Evolutionary conservation across 2,329 filamentous ascomycete genomes (phyloP), one percentile per base, ranked within the genome.

Genomic region (Neocucurbitaria cava): DNA sequence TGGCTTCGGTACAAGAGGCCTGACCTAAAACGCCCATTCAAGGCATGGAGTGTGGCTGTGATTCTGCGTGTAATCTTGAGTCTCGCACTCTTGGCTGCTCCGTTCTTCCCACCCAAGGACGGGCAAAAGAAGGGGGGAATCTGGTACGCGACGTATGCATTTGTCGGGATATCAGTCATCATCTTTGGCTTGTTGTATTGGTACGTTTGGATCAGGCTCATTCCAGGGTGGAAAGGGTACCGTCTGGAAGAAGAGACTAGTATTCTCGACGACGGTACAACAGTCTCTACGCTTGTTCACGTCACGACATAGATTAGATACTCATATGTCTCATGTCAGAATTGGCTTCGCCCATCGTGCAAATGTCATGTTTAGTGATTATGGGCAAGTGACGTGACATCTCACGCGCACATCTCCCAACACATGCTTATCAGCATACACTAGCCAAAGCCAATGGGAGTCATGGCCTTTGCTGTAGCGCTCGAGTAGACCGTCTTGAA

Each of bases 231-330:
- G 74, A 79, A 83, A 46, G 81, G 82, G 0, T 90, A 89, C 66
- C 81, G 70, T 13, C 73, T 91, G 1, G 86, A 89, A 63, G 88
- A 91, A 61, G 80, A 83, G 51, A 78, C 77, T 2, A 83, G 83
- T 33, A 76, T 86, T 0, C 72, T 92, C 18, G 78, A 80, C 20
- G 89, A 92, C 71, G 89, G 89, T 0, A 91, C 87, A 0, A 82
- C 80, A 1, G 82, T 91, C 46, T 90, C 85, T 0, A 85, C 81
- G 56, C 76, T 90, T 5, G 72, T 81, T 13, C 66, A 72, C 43
- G 63, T 69, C 28, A 49, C 62, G 10, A 57, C 24, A 31, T 64
- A 58, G 46, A 49, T 26, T 21, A 45, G 40, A 40, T n/a, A 3
- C 35, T 2, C 20, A 10, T 47, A 41, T 24, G 15, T 33, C 8